A percentile compares a stretch with the other conserved stretches of the same genome.
Evolutionary conservation across 164 flowering plant species (phyloP).

Genomic region (Sextonia rubra): DNA sequence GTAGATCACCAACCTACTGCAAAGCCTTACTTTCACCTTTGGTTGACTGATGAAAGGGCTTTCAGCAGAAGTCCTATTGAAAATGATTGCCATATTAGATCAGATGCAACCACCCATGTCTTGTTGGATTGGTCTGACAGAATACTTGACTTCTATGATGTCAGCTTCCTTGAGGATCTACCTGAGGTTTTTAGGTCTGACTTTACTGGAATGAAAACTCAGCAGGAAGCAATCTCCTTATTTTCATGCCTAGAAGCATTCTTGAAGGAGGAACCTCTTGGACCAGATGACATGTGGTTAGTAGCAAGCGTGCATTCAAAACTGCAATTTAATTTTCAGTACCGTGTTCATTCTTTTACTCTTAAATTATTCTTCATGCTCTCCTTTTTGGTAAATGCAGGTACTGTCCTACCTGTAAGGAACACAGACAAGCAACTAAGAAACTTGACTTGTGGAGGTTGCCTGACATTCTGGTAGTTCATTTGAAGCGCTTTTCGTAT

Average conservation of each 20-base stretch:
- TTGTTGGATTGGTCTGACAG: conserved; percentile 68
- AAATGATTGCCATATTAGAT: neutral
- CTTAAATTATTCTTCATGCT: neutral
- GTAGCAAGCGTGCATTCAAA: neutral
- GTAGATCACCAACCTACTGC: neutral
- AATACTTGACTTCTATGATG: conserved; percentile 60
- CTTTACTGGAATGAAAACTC: conserved; percentile 54
- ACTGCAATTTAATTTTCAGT: neutral
- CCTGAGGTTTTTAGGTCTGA: conserved; percentile 66
- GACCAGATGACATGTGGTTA: conserved; percentile 94
- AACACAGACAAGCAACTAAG: conserved; percentile 81
- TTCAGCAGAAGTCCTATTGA: conserved; percentile 25
- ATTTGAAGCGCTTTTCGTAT: conserved; percentile 84
- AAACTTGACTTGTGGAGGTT: conserved; percentile 90
- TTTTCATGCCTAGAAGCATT: conserved; percentile 91
- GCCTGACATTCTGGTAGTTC: conserved; percentile 88
- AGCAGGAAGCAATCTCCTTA: conserved; percentile 72
- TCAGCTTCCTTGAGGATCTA: conserved; percentile 65
- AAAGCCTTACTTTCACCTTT: conserved; percentile 42
- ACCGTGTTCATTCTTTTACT: neutral
- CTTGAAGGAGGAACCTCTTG: conserved; percentile 87
- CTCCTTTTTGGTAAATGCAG: conserved; percentile 27
- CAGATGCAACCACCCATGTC: conserved; percentile 21
- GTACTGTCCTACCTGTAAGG: conserved; percentile 92
- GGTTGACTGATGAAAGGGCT: conserved; percentile 46